Percentiles rank a stretch among this genome's conserved stretches.
Evolutionary conservation across 768 basidiomycete genomes (phyloP).

Genomic region (Lentinus brumalis): DNA sequence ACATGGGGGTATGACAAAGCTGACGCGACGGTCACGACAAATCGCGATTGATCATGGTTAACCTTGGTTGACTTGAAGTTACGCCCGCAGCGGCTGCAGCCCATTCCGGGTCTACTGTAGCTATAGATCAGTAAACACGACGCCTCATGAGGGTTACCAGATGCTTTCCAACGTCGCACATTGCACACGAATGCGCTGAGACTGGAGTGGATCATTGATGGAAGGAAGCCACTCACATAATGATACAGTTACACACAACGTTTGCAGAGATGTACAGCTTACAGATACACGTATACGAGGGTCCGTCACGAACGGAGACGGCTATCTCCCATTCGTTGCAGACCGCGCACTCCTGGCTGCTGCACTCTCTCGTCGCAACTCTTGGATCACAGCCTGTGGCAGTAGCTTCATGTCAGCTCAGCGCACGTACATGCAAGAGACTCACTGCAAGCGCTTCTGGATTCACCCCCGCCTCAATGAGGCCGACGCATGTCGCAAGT

Average conservation of each 20-base stretch:
- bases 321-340: slow-evolving; percentile 8
- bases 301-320: too few species aligned
- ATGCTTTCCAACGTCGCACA: too few species aligned
- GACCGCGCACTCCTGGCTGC: slow-evolving; percentile 36
- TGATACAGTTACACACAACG: too few species aligned
- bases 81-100: too few species aligned
- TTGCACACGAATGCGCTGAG: too few species aligned
- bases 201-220: too few species aligned
- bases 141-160: too few species aligned
- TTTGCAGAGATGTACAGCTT: neutral
- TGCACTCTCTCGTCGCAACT: slow-evolving; percentile 72
- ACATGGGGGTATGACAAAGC: neutral
- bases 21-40: neutral
- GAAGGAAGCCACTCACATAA: too few species aligned
- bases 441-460: slow-evolving; percentile 86
- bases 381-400: slow-evolving; percentile 77
- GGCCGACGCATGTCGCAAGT: slow-evolving; percentile 85
- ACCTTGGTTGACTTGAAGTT: too few species aligned
- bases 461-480: slow-evolving; percentile 93
- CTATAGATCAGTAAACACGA: too few species aligned
- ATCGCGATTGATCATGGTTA: neutral
- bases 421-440: neutral
- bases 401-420: slow-evolving; percentile 6
- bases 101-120: too few species aligned
- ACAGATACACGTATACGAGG: too few species aligned